Percentiles rank a stretch among this genome's conserved stretches.
Conservation (phyloP, 768 basidiomycete species). For the Boletus rufocinnamomeus region DNA sequence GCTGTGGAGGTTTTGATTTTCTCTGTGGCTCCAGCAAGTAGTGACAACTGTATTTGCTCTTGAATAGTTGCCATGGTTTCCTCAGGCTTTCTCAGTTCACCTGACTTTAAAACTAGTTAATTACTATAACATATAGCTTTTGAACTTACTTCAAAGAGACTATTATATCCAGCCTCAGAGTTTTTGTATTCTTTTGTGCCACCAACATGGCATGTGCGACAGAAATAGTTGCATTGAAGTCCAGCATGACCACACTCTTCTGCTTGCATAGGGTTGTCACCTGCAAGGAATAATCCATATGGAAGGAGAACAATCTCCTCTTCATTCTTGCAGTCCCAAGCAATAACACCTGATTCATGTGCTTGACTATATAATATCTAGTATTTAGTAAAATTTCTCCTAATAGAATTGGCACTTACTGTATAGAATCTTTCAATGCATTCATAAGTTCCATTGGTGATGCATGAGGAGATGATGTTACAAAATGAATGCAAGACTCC, state of each 20-base stretch:
- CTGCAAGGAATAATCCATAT: constrained; percentile 32
- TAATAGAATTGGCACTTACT: too few relatives aligned
- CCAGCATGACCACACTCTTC: constrained; percentile 40
- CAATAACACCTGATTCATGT: constrained; percentile 21
- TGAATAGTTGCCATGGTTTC: background rate
- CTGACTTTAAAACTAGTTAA: too few relatives aligned
- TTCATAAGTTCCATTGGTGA: too few relatives aligned
- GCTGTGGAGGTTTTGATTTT: too few relatives aligned
- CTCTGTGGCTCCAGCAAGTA: background rate
- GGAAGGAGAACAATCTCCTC: constrained; percentile 18
- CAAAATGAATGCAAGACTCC: too few relatives aligned
- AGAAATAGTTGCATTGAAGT: constrained; percentile 42
- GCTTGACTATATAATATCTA: too few relatives aligned
- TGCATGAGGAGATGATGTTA: too few relatives aligned
- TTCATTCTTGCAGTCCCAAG: constrained; percentile 31
- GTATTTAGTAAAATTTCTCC: too few relatives aligned
- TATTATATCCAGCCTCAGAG: constrained; percentile 36
- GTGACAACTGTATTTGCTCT: background rate
- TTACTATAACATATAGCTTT: too few relatives aligned
- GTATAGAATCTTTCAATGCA: too few relatives aligned
- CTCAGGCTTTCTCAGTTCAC: too few relatives aligned
- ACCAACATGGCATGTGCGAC: constrained; percentile 42
- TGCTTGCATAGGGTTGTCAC: constrained; percentile 39
- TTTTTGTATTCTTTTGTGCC: constrained; percentile 37
- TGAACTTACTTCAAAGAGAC: too few relatives aligned